Conservation (phyloP, 371 early-diverging fungal species). For the Mortierella sp. region DNA sequence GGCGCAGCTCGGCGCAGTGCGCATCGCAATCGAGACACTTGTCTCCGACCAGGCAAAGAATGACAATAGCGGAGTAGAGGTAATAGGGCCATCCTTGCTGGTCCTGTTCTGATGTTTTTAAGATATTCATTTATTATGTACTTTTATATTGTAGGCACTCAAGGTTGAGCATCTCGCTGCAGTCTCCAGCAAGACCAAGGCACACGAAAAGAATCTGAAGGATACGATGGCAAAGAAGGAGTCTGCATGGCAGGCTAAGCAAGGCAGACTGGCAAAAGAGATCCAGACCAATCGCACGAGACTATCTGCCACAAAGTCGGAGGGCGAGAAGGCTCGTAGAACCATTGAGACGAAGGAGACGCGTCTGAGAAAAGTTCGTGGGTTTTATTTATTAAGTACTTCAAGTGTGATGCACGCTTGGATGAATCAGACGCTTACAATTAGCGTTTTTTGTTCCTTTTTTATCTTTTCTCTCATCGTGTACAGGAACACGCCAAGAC, state of each 20-base stretch:
- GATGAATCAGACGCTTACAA: no score
- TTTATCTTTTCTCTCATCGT: not conserved
- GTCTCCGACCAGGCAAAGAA: not conserved
- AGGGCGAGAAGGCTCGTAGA: conserved; percentile 14
- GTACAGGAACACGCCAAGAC: conserved; percentile 19
- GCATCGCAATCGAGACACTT: conserved; percentile 12
- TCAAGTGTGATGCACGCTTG: no score
- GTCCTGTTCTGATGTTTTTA: not conserved
- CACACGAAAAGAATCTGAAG: conserved; percentile 7
- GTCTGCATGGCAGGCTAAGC: conserved; percentile 12
- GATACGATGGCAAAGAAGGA: conserved; percentile 27
- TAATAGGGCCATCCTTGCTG: no score
- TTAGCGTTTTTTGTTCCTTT: not conserved
- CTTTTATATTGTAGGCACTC: conserved; percentile 12
- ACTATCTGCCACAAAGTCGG: conserved; percentile 1
- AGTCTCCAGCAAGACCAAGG: conserved; percentile 5
- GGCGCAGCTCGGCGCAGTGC: conserved; percentile 15
- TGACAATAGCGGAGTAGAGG: conserved; percentile 15
- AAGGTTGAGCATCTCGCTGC: conserved; percentile 10
- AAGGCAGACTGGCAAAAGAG: conserved; percentile 4
- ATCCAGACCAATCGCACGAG: not conserved
- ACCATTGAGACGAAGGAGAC: conserved; percentile 6
- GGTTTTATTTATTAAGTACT: not conserved
- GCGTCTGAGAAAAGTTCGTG: conserved; percentile 17
- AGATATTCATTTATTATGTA: not conserved